Base-by-base conservation (phyloP, 768 basidiomycete genomes). In the Phlebiopsis flavidoalba region DNA sequence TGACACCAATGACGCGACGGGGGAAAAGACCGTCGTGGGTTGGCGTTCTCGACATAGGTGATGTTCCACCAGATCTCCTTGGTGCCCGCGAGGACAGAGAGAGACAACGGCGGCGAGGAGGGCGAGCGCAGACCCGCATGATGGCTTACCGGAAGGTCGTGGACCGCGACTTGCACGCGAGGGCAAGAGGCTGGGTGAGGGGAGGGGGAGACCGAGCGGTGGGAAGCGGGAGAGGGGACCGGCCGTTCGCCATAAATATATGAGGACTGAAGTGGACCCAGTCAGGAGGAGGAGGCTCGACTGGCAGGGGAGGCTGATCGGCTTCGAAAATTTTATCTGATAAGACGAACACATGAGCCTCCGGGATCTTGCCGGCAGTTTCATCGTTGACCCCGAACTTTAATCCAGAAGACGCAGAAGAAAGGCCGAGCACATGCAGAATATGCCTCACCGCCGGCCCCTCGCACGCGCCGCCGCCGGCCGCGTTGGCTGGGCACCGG, bases 61-160 rank as follows among this genome's bases (percentile, higher is more conserved):
- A 98, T 80, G 71, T 97, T 89, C 94, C 94, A 95, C 91, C 91
- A 93, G 14, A 84, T 59, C 66, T 93, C 91, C 1, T 85, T 79
- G 15, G 89, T 77, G 26, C 81, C 87, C n/a, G 86, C 89, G 15
- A 83, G 66, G n/a, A 71, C 81, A 35, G 77, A n/a, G 72, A 3
- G 76, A 63, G 43, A 76, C 71, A 6, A 31, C 40, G 48, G 74
- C 60, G 61, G 64, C 59, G 60, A 75, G 65, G 64, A 74, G 63
- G 67, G 71, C 61, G 57, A 63, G 63, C 64, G 60, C 64, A 51
- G 60, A 65, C 62, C n/a, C 66, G 53, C 68, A 66, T 68, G 50
- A 48, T 63, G 26, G 24, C 50, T 19, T 52, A 35, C 33, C 35
- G 53, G 62, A 49, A 11, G 12, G 21, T 37, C 37, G 56, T 53